phyloP scores from a whole-genome alignment of 768 basidiomycete species.

The Cubamyces lactineus region DNA sequence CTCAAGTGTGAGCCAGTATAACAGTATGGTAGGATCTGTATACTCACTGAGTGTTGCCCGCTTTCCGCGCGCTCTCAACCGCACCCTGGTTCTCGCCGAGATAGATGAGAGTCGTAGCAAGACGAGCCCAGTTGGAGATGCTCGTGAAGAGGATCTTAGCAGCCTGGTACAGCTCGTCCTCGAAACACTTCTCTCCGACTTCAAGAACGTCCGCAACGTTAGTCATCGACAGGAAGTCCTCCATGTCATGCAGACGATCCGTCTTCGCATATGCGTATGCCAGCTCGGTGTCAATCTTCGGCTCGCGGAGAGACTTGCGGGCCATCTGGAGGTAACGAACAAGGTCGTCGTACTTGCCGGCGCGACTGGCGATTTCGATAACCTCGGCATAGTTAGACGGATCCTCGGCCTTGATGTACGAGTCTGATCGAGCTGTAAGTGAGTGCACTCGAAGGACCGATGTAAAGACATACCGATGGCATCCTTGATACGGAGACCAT shows the following conservation, averaged over 20 bases:
- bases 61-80: conserved; percentile 98
- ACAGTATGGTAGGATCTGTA: background rate
- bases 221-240: conserved; percentile 97
- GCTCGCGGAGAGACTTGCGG: conserved; percentile 93
- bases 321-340: conserved; percentile 99
- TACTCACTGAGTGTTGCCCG: conserved; percentile 94
- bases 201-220: conserved; percentile 97
- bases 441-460: background rate
- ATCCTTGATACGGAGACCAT: conserved; percentile 97
- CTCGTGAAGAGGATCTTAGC: conserved; percentile 94
- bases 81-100: conserved; percentile 97
- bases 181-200: conserved; percentile 99
- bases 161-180: conserved; percentile 96
- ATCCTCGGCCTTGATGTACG: conserved; percentile 97
- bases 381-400: conserved; percentile 93
- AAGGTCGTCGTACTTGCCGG: conserved; percentile 91
- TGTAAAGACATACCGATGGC: conserved; percentile 71
- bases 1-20: background rate
- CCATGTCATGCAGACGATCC: conserved; percentile 98
- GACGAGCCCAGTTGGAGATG: conserved; percentile 98
- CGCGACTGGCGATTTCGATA: conserved; percentile 93
- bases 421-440: conserved; percentile 53
- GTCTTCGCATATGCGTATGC: conserved; percentile 99
- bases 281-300: conserved; percentile 96
- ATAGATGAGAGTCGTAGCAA: conserved; percentile 98